Evolutionary conservation across 2,329 filamentous ascomycete species (phyloP).

Genomic region (Onygenales sp.): DNA sequence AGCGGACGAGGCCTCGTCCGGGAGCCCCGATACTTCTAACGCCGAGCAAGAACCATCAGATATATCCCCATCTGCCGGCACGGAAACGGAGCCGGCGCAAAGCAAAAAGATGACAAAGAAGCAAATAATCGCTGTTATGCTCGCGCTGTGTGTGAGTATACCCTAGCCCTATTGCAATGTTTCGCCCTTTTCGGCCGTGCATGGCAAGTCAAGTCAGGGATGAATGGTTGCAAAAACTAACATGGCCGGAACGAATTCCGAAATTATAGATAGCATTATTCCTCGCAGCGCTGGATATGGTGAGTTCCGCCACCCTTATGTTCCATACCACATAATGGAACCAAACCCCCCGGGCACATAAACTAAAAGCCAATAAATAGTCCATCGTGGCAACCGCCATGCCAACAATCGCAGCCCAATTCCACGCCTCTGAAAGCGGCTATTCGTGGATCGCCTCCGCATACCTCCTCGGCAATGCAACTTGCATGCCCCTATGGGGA

Average conservation of each 20-base stretch:
- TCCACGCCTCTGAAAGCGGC: constrained; percentile 22
- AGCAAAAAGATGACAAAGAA: constrained; percentile 9
- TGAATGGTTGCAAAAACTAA: background rate
- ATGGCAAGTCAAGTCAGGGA: background rate
- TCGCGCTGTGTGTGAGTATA: constrained; percentile 12
- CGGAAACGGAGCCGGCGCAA: constrained; percentile 2
- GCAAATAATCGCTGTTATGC: constrained; percentile 9
- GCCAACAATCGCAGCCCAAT: constrained; percentile 24
- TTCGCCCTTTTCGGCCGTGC: too few species aligned
- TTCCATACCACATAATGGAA: background rate
- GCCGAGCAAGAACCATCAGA: background rate
- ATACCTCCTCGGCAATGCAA: constrained; percentile 26
- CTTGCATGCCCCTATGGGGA: constrained; percentile 44
- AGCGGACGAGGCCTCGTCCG: background rate
- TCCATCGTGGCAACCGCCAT: constrained; percentile 28
- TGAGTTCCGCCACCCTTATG: constrained; percentile 13
- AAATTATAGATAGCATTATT: constrained; percentile 45
- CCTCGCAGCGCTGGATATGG: constrained; percentile 52
- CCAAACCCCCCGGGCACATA: background rate
- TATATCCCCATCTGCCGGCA: background rate
- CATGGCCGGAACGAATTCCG: background rate
- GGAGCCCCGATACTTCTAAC: background rate
- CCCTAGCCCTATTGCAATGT: background rate
- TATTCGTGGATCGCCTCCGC: constrained; percentile 32
- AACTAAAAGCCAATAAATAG: constrained; percentile 2